Evolutionary conservation across 768 basidiomycete species (phyloP).

Genomic region (Botryobasidium botryosum): DNA sequence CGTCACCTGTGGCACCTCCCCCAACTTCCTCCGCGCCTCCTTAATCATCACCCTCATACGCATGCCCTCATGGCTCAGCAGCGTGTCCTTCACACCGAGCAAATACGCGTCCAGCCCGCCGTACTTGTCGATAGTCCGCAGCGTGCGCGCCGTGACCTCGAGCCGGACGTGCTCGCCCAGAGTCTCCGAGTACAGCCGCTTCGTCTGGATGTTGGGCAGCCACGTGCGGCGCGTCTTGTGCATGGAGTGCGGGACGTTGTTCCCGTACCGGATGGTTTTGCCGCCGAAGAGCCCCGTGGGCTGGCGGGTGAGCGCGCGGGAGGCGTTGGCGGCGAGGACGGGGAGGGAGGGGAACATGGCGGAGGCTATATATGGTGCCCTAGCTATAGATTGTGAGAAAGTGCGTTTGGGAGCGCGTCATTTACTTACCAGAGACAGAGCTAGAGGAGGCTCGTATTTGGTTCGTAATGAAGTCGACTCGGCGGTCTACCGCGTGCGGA

Average conservation of each 20-base stretch:
- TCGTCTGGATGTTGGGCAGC: constrained; percentile 75
- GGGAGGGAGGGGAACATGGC: too few species aligned
- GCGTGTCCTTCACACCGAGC: constrained; percentile 23
- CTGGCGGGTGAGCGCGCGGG: too few species aligned
- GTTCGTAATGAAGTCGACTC: too few species aligned
- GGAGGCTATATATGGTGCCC: too few species aligned
- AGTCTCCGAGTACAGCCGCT: constrained; percentile 51
- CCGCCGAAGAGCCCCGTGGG: constrained; percentile 83
- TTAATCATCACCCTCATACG: constrained; percentile 29
- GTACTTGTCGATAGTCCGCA: constrained; percentile 72
- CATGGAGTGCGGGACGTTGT: constrained; percentile 80
- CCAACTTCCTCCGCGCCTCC: constrained; percentile 13
- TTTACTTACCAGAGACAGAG: too few species aligned
- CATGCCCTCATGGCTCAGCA: constrained; percentile 27
- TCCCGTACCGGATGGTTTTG: constrained; percentile 61
- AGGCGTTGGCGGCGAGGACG: too few species aligned
- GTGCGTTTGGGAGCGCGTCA: too few species aligned
- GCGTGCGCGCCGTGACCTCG: constrained; percentile 57
- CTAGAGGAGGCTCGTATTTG: too few species aligned
- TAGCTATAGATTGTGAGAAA: too few species aligned
- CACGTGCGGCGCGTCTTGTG: constrained; percentile 76
- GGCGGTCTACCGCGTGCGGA: too few species aligned
- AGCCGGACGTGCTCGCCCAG: constrained; percentile 40
- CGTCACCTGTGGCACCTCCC: background rate
- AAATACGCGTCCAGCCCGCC: constrained; percentile 62